A percentile compares a stretch with the other conserved stretches of the same genome.
These are phyloP conservation scores for Przewalskia tangutica DNA, from an alignment of 257 asterid species.

Conservation along the genomic window DNA sequence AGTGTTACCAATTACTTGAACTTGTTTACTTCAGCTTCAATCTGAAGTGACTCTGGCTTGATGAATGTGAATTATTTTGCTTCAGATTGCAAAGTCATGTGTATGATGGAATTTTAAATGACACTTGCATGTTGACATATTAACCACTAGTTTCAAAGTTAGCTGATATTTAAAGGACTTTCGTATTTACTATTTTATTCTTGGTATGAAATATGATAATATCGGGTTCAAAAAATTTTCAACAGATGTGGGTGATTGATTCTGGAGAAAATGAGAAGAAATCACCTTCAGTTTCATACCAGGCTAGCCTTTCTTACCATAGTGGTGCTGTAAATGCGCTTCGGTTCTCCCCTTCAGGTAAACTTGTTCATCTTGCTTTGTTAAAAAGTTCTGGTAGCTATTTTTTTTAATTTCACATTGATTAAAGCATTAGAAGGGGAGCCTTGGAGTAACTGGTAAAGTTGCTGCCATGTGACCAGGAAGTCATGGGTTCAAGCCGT, in stretches of 20 bases:
- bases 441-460: too few relatives aligned
- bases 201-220: not conserved
- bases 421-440: not conserved
- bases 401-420: not conserved
- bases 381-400: not conserved
- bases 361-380: slow-evolving; percentile 6
- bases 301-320: slow-evolving; percentile 70
- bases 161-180: not conserved
- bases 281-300: slow-evolving; percentile 59
- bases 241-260: slow-evolving; percentile 69
- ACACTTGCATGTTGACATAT: not conserved
- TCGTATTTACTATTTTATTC: not conserved
- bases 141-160: not conserved
- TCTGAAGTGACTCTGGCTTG: not conserved
- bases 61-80: not conserved
- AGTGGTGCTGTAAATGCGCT: slow-evolving; percentile 76
- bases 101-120: not conserved
- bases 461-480: too few relatives aligned
- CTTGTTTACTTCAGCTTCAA: not conserved
- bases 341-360: slow-evolving; percentile 92
- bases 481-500: too few relatives aligned
- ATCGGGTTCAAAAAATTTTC: not conserved
- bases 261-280: slow-evolving; percentile 43
- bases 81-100: not conserved
- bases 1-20: not conserved